phyloP scores from a whole-genome alignment of 495 filamentous ascomycete genomes.

The Corynascus novoguineensis region DNA sequence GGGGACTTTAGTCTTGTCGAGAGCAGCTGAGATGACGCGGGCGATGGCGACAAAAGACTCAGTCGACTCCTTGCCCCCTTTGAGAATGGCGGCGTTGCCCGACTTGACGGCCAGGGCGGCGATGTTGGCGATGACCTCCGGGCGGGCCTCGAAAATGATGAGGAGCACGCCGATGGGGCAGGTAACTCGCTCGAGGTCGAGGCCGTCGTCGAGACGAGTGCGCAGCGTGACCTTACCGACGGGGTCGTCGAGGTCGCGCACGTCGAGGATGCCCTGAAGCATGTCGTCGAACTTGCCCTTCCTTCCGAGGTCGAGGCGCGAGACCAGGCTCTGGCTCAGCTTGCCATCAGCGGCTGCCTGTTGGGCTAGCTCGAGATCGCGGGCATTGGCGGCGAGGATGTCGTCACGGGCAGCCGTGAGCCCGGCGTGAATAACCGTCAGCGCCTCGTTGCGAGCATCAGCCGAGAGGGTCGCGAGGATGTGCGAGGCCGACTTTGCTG shows the following conservation, averaged over 20 bases:
- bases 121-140: conserved; percentile 98
- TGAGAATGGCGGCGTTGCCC: conserved; percentile 93
- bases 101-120: conserved; percentile 96
- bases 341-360: conserved; percentile 66
- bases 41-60: conserved; percentile 90
- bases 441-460: conserved; percentile 68
- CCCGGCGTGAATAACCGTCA: conserved; percentile 72
- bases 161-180: conserved; percentile 94
- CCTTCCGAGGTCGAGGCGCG: conserved; percentile 77
- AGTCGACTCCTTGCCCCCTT: conserved; percentile 94
- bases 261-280: conserved; percentile 90
- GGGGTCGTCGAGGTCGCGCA: conserved; percentile 80
- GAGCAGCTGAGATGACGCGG: conserved; percentile 71
- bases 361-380: conserved; percentile 68
- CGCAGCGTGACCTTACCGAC: conserved; percentile 80
- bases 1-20: conserved; percentile 72
- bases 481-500: conserved; percentile 66
- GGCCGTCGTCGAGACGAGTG: conserved; percentile 82
- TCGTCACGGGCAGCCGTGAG: conserved; percentile 59
- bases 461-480: conserved; percentile 60
- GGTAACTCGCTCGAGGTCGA: conserved; percentile 77
- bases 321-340: conserved; percentile 80
- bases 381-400: conserved; percentile 80
- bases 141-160: conserved; percentile 96
- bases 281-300: conserved; percentile 95